Base-by-base conservation (phyloP, 2,329 filamentous ascomycete genomes). In the Talaromyces sp. region DNA sequence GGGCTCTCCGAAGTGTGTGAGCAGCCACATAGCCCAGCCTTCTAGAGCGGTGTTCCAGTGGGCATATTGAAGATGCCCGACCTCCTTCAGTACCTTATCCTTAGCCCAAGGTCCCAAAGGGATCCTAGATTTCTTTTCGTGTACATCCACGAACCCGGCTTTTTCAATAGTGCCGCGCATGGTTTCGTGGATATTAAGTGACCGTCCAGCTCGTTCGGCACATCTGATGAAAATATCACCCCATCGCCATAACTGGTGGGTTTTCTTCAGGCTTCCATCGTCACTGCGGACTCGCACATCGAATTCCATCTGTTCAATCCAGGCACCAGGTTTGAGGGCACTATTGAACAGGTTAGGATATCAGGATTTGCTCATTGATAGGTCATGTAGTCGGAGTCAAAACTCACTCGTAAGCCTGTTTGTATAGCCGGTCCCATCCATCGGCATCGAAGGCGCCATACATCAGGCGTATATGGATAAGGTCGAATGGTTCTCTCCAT, bases 61-160 rank as follows among this genome's bases (percentile, higher is more conserved):
- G 4, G 51, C 49, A 27, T 53, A 55, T 19, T 62, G 54, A 17
- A 63, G 76, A 14, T 58, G 55, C 1, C 81, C 82, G 1, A 82
- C 62, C 45, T 68, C 59, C 47, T 70, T 68, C 33, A 70, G 51
- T 7, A 54, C 27, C 11, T 56, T 52, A 36, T 71, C 65, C 39
- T 57, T 67, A 1, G 65, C 58, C 70, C 69, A 72, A 7, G 61
- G 49, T 2, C 69, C 69, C 11, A 72, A 49, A 2, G 66, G 66
- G 1, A 69, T 55, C 54, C 63, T 64, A 39, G 54, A 60, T 7
- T 65, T 48, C 10, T 68, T 49, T 24, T 70, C 63, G 1, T 63
- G 58, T 3, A 71, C 51, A 42, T 70, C 67, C 16, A 64, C 61
- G 48, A 74, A 74, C 0, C 71, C 71, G 3, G 60, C 61, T 22